Percentiles rank a stretch among this genome's conserved stretches.
phyloP scores from a whole-genome alignment of 2,329 filamentous ascomycete genomes.

The Rutstroemia sp. region DNA sequence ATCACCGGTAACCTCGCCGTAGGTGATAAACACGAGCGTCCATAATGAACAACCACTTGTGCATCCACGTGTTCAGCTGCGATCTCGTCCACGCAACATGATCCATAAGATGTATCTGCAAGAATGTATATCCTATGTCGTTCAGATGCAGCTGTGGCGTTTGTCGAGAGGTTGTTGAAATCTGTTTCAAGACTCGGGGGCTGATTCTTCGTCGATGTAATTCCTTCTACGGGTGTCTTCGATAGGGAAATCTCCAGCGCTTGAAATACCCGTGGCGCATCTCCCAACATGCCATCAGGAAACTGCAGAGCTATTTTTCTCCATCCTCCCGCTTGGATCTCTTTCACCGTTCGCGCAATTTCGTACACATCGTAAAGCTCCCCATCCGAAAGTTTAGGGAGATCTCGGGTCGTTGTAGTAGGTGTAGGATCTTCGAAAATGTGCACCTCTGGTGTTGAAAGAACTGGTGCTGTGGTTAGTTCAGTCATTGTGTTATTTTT shows the following conservation, averaged over 20 bases:
- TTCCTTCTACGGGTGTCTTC: neutral
- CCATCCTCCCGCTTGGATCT: slow-evolving; percentile 68
- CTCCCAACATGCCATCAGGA: slow-evolving; percentile 82
- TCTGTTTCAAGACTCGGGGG: slow-evolving; percentile 13
- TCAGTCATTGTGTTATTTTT: slow-evolving; percentile 5
- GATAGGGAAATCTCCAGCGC: slow-evolving; percentile 48
- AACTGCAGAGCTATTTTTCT: slow-evolving; percentile 85
- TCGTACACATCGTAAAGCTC: slow-evolving; percentile 77
- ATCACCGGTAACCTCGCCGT: slow-evolving; percentile 82
- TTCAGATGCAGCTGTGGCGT: neutral
- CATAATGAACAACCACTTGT: slow-evolving; percentile 90
- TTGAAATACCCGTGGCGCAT: slow-evolving; percentile 74
- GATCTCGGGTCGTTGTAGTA: neutral
- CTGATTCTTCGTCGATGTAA: slow-evolving; percentile 3
- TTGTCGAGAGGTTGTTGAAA: slow-evolving; percentile 13
- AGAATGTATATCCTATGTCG: slow-evolving; percentile 62
- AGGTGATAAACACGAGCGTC: slow-evolving; percentile 83
- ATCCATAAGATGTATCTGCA: slow-evolving; percentile 92
- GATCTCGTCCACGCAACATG: slow-evolving; percentile 95
- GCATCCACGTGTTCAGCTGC: slow-evolving; percentile 90
- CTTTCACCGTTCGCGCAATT: slow-evolving; percentile 67
- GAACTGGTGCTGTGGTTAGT: slow-evolving; percentile 42
- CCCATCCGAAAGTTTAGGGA: slow-evolving; percentile 41
- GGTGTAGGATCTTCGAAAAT: slow-evolving; percentile 45
- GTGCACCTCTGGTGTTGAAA: slow-evolving; percentile 57